Percentiles rank a stretch among this genome's conserved stretches.
Evolutionary conservation across 352 stramenopile genomes (phyloP).

Genomic region (Phytophthora vignae): DNA sequence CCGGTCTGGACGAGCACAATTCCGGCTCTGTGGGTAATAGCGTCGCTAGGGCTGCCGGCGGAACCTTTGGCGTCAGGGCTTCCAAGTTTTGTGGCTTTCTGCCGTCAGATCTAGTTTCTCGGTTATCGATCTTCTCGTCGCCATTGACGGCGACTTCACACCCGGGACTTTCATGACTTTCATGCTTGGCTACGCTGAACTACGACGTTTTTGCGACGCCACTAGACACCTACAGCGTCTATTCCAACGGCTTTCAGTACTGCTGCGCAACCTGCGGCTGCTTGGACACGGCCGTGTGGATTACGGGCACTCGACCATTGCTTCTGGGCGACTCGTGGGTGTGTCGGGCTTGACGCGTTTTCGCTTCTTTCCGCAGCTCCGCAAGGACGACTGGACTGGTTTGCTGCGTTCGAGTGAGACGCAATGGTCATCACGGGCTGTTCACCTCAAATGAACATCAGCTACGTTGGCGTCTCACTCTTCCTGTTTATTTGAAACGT

Average conservation of each 20-base stretch:
- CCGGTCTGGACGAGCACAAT: not conserved
- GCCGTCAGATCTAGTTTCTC: not conserved
- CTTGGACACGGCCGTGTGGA: not conserved
- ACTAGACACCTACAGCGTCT: not conserved
- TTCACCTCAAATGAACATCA: no score
- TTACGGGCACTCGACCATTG: not conserved
- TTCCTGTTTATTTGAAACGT: no score
- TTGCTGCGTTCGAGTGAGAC: not conserved
- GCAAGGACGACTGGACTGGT: not conserved
- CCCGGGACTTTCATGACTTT: not conserved
- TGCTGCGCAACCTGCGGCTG: not conserved
- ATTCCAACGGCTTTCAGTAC: not conserved
- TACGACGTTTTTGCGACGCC: not conserved
- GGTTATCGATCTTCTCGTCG: not conserved
- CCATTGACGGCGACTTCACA: not conserved
- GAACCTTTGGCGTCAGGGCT: not conserved
- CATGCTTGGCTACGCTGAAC: not conserved
- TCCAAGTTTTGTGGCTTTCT: not conserved
- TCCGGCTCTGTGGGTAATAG: not conserved
- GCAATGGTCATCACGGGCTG: not conserved
- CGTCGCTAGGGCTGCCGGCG: not conserved
- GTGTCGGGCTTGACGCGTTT: not conserved
- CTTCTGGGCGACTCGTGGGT: not conserved
- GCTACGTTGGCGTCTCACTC: no score
- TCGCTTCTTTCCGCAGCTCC: not conserved